Evolutionary conservation across 768 basidiomycete species (phyloP), one percentile per base, ranked within the genome.

Genomic region (Strobilomyces dryophilus): DNA sequence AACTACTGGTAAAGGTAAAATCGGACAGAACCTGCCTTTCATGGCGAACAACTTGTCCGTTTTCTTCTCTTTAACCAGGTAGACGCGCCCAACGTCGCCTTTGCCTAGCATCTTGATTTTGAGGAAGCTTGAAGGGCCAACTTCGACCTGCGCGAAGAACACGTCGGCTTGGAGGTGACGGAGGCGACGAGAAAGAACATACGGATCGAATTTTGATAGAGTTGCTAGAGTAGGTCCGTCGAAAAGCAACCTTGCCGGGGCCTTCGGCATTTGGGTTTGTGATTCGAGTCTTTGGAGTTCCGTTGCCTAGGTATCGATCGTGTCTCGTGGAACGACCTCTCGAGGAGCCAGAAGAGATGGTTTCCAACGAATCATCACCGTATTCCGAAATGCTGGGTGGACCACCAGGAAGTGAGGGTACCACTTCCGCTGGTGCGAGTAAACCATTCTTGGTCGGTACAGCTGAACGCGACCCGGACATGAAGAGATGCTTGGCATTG

Each of bases 91-190:
- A 44, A 99, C 97, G 71, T 99, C 97, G 43, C 97, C 97, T 70
- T 97, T 93, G 44, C 97, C 97, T n/a, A 98, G 79, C 80, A 99
- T 80, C 75, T 95, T 97, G 74, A 98, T 77, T 77, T 99, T 99
- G 66, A 88, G 80, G 73, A 99, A 99, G 70, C 92, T 94, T 45
- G 84, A 84, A 51, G 97, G 95, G 21, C 86, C 82, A 24, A 99
- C 95, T 74, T 98, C 95, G 53, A 95, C 92, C 88, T 94, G 61
- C 24, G 51, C 49, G 10, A 51, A 50, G 42, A 24, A 56, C 47
- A 35, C 12, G 49, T 37, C 40, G 18, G 39, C n/a, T 32, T 24
- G 27, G 26, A 34, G 27, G 42, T 47, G 27, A 47, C 42, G 21
- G 40, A 45, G 39, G 49, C 37, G 27, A 51, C 29, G 17, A 6